Conservation (phyloP, 2,329 filamentous ascomycete species). For the Pseudogymnoascus sp. region DNA sequence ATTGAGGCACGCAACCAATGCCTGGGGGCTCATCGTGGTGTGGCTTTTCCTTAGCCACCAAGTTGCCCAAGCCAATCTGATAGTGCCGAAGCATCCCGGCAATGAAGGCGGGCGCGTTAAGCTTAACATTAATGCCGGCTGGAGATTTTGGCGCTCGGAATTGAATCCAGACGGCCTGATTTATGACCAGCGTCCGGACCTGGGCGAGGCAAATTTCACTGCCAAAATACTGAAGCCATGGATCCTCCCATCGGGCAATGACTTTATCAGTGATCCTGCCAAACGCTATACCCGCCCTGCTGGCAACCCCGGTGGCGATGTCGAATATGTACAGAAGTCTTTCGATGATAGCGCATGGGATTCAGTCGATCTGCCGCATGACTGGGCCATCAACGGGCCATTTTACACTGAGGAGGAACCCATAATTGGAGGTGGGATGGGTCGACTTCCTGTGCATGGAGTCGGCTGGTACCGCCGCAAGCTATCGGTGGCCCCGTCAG, state of each 20-base stretch:
- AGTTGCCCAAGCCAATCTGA: background rate
- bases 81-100: background rate
- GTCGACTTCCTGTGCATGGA: slow-evolving; percentile 41
- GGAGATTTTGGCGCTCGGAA: slow-evolving; percentile 32
- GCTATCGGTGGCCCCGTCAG: slow-evolving; percentile 26
- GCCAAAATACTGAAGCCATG: slow-evolving; percentile 29
- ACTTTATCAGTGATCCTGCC: slow-evolving; percentile 30
- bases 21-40: background rate
- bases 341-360: slow-evolving; percentile 38
- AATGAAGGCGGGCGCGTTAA: background rate
- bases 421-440: slow-evolving; percentile 28
- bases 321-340: slow-evolving; percentile 26
- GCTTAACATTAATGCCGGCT: slow-evolving; percentile 24
- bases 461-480: slow-evolving; percentile 45
- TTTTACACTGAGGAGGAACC: slow-evolving; percentile 32
- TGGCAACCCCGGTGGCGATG: slow-evolving; percentile 21
- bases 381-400: slow-evolving; percentile 42
- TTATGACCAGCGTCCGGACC: slow-evolving; percentile 20
- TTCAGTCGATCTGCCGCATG: slow-evolving; percentile 37
- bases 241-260: slow-evolving; percentile 35
- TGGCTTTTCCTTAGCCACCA: background rate
- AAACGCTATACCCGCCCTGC: slow-evolving; percentile 26
- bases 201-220: background rate
- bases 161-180: slow-evolving; percentile 31
- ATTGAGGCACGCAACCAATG: background rate